Evolutionary conservation across 163 green algal genomes (phyloP), one percentile per base, ranked within the genome.

Genomic region (Trebouxiophyceae sp.): DNA sequence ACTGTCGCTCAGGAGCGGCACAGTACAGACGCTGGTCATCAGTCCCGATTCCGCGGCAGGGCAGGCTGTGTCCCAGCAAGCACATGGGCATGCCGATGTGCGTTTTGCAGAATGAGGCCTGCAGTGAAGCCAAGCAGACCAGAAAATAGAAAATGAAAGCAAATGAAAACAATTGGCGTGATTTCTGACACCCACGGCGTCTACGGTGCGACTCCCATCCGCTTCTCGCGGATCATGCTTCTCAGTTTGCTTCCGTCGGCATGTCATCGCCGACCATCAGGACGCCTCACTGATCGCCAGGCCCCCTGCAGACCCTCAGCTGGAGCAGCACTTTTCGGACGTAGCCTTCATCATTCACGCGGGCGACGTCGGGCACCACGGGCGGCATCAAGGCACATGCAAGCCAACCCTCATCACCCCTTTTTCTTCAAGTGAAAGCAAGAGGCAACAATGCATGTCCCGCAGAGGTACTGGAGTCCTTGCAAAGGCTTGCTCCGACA

Each of bases 301-400:
- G 12, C 19, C 39, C 39, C 39, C 39, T 50, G 39, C 34, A 34
- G n/a, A 39, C 2, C 19, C 22, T 50, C 47, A 30, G 47, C 47
- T 60, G 33, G 24, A 34, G 8, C 33, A 26, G 28, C 55, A 23
- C 28, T 39, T 56, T 45, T 44, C 8, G 44, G 30, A n/a, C 24
- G 67, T 73, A 16, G 31, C 58, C 20, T 6, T 39, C 3, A 62
- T 81, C 5, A 45, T 81, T 16, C 75, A 81, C 62, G 71, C 75
- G 50, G 75, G 75, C 2, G 67, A 81, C 56, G 71, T 81, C 29
- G 75, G 75, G 2, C 64, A 81, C 30, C 66, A 81, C 44, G 70
- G 67, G 8, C 61, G 60, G 22, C 67, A 78, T 34, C 20, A 55
- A 76, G 66, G 60, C 70, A 33, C 45, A 34, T 19, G 5, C 6